Conservation (phyloP, 768 basidiomycete genomes). For the Lactarius deliciosus region DNA sequence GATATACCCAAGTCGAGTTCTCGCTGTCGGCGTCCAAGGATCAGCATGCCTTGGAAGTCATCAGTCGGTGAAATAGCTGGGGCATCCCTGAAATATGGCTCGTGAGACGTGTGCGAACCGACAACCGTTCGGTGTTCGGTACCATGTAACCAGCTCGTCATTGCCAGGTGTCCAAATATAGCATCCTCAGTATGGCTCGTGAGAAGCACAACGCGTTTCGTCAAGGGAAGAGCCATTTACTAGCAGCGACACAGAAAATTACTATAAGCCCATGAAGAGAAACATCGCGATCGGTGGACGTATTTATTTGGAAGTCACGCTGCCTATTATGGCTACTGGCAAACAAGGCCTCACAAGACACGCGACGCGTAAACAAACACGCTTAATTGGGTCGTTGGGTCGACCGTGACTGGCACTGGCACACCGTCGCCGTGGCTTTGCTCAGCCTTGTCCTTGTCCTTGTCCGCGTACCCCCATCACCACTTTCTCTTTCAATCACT, state of each 20-base stretch:
- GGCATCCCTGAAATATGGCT: slow-evolving; percentile 28
- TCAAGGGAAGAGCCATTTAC: slow-evolving; percentile 19
- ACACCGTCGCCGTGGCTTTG: not conserved
- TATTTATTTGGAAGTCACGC: not conserved
- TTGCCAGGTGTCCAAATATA: slow-evolving; percentile 41
- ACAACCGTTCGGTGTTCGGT: slow-evolving; percentile 14
- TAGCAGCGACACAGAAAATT: slow-evolving; percentile 16
- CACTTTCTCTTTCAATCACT: not conserved
- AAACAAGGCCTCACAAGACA: slow-evolving; percentile 37
- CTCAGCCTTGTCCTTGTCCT: not conserved
- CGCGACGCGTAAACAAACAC: slow-evolving; percentile 45
- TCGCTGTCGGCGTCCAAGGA: slow-evolving; percentile 46
- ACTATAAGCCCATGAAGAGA: slow-evolving; percentile 4
- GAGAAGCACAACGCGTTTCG: slow-evolving; percentile 35
- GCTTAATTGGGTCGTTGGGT: slow-evolving; percentile 37
- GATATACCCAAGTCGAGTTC: slow-evolving; percentile 51
- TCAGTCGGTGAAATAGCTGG: slow-evolving; percentile 41
- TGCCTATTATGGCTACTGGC: not conserved
- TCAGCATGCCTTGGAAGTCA: slow-evolving; percentile 41
- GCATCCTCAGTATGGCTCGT: slow-evolving; percentile 38
- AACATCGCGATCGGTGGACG: slow-evolving; percentile 2
- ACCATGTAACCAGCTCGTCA: slow-evolving; percentile 47
- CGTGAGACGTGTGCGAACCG: not conserved
- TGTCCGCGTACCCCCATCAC: slow-evolving; percentile 32
- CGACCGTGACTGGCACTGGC: too few relatives aligned